These are phyloP conservation scores for Sugiyamaella marilandica DNA, from an alignment of 805 yeast species.

Conservation along the genomic window DNA sequence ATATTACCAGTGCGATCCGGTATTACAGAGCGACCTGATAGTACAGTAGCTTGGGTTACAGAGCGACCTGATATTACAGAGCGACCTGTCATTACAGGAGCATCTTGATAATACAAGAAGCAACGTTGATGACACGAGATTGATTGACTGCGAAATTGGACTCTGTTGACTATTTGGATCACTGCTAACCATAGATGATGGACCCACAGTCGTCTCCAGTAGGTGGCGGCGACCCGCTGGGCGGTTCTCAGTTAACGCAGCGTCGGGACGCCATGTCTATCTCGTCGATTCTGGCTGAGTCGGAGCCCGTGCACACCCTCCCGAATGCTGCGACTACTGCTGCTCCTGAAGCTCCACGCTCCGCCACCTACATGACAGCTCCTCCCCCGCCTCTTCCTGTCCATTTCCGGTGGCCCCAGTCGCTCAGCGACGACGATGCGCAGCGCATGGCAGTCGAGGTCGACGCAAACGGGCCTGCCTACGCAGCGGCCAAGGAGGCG, in stretches of 20 bases:
- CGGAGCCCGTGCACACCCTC: neutral
- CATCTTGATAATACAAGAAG: too few species aligned
- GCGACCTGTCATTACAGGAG: too few species aligned
- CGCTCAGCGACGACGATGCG: slow-evolving; percentile 2
- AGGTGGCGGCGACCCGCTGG: neutral
- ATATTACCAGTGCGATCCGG: too few species aligned
- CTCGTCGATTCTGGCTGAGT: slow-evolving; percentile 5
- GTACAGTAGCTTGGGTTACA: too few species aligned
- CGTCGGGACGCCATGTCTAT: slow-evolving; percentile 12
- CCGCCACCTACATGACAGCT: neutral
- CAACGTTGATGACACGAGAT: too few species aligned
- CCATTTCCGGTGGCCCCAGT: slow-evolving; percentile 3
- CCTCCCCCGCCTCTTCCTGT: neutral
- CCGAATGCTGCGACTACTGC: neutral
- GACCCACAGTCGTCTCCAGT: slow-evolving; percentile 1
- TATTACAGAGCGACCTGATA: too few species aligned
- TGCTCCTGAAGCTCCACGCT: neutral
- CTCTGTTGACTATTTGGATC: neutral
- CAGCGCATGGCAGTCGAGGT: slow-evolving; percentile 1
- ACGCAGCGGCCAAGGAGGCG: neutral
- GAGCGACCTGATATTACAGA: too few species aligned
- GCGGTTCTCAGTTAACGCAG: neutral
- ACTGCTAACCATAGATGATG: slow-evolving; percentile 1
- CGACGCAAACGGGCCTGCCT: neutral
- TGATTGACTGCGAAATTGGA: too few species aligned